Percentiles rank a stretch among this genome's conserved stretches.
phyloP scores from a whole-genome alignment of 1,284 basidiomycete species.

The Leccinum pachyderme region DNA sequence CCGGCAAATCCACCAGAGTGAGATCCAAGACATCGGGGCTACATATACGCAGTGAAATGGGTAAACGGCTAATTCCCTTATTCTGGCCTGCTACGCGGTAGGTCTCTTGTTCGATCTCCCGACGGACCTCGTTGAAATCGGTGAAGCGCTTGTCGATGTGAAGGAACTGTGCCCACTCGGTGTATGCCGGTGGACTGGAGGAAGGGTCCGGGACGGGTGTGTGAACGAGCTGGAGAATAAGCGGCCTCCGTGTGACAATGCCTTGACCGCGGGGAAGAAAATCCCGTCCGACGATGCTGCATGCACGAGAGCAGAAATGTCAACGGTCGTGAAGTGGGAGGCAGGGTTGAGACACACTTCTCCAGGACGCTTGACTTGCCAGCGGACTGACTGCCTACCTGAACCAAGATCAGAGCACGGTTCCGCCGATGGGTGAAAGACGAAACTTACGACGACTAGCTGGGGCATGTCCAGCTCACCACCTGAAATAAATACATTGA shows the following conservation, averaged over 20 bases:
- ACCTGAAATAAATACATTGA: conserved; percentile 43
- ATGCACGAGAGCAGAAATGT: not conserved
- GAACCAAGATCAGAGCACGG: conserved; percentile 5
- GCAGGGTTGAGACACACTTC: conserved; percentile 53
- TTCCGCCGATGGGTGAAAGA: not conserved
- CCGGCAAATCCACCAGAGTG: conserved; percentile 94
- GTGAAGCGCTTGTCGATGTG: conserved; percentile 96
- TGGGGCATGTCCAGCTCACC: conserved; percentile 87
- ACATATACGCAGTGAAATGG: conserved; percentile 93
- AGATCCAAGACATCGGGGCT: conserved; percentile 94
- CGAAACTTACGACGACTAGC: conserved; percentile 66
- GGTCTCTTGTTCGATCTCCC: conserved; percentile 98
- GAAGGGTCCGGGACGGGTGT: conserved; percentile 59
- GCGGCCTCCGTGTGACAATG: conserved; percentile 93
- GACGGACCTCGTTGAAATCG: conserved; percentile 90
- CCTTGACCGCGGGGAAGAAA: conserved; percentile 93
- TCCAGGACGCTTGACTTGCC: conserved; percentile 86
- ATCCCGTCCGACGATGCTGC: conserved; percentile 90
- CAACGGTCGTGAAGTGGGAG: conserved; percentile 1
- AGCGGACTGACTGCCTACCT: conserved; percentile 86
- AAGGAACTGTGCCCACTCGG: conserved; percentile 96
- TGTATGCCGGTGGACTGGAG: conserved; percentile 46
- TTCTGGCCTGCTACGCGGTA: conserved; percentile 98
- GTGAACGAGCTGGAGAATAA: conserved; percentile 95
- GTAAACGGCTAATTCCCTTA: conserved; percentile 95